Evolutionary conservation across 495 filamentous ascomycete species (phyloP), one percentile per base, ranked within the genome.

Genomic region (Annulohypoxylon stygium): DNA sequence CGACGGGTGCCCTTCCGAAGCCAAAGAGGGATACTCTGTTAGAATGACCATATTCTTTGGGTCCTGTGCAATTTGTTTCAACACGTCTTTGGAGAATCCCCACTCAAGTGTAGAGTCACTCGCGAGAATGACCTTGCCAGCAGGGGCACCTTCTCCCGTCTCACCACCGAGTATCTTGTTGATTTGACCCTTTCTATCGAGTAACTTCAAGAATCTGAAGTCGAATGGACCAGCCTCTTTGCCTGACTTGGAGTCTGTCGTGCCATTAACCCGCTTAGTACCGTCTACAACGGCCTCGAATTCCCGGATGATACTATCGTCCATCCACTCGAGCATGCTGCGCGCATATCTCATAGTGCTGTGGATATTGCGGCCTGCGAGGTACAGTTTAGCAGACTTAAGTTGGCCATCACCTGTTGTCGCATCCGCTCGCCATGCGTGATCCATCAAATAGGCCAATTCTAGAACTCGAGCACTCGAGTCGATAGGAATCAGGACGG

Each of bases 301-400:
- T 70, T 98, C 94, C 54, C 91, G 88, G 60, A 97, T 88, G 57
- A 99, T 94, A 55, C 87, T 91, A 74, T 97, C 94, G 75, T 98
- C 94, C 94, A 98, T 98, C 96, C 96, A 99, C 79, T 99, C 96
- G 61, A 98, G 82, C 94, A 98, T 97, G 78, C 95, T 98, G 69
- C 94, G 87, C 14, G 95, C 92, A 62, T 97, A 90, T 64, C 91
- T 84, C 90, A 97, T 93, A 1, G 93, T 95, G 25, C 92, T 92
- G 59, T 89, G 87, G 60, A 92, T 90, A 69, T 91, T 95, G 54
- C 88, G 90, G 18, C 93, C 93, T 0, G 93, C 95, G 39, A 99
- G 81, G 78, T 94, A 98, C 0, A 97, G 81, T 62, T 90, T 91
- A 0, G 93, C 86, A 2, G 85, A 83, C 74, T 88, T 89, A 33